phyloP scores from a whole-genome alignment of 1,284 basidiomycete species.

The Tremellales sp. region DNA sequence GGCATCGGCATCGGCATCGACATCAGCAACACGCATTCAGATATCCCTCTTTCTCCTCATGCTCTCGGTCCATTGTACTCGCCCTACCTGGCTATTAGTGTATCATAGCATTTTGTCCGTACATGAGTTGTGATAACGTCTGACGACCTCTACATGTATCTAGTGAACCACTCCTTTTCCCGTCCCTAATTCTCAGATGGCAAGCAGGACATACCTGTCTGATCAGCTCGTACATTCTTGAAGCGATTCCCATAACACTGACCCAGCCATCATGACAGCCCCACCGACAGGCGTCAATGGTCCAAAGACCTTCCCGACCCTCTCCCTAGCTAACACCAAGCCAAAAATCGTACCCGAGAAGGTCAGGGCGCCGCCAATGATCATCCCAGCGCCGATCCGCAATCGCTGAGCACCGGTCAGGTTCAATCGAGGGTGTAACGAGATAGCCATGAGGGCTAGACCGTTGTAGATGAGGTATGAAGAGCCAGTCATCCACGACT shows the following conservation, averaged over 20 bases:
- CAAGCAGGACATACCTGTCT: slow-evolving; percentile 24
- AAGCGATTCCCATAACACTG: slow-evolving; percentile 34
- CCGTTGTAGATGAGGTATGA: slow-evolving; percentile 63
- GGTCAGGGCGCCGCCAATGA: slow-evolving; percentile 60
- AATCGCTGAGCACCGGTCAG: slow-evolving; percentile 43
- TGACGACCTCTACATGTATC: no score
- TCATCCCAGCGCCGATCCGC: slow-evolving; percentile 64
- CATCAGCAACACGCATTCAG: no score
- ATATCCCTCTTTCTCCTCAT: no score
- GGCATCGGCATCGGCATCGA: no score
- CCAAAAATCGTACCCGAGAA: slow-evolving; percentile 71
- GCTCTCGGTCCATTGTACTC: no score
- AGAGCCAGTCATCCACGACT: slow-evolving; percentile 41
- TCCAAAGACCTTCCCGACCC: slow-evolving; percentile 60
- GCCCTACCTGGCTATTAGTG: no score
- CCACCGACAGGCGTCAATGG: slow-evolving; percentile 74
- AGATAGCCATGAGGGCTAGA: slow-evolving; percentile 65
- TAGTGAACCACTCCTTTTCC: no score
- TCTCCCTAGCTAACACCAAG: slow-evolving; percentile 59
- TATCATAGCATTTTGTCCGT: no score
- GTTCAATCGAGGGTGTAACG: slow-evolving; percentile 65
- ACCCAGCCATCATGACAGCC: slow-evolving; percentile 71
- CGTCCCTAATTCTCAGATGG: no score
- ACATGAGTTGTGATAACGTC: no score
- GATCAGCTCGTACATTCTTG: slow-evolving; percentile 1